Evolutionary conservation across 2,329 filamentous ascomycete genomes (phyloP), one percentile per base, ranked within the genome.

Genomic region (Stachybotrys chartarum): DNA sequence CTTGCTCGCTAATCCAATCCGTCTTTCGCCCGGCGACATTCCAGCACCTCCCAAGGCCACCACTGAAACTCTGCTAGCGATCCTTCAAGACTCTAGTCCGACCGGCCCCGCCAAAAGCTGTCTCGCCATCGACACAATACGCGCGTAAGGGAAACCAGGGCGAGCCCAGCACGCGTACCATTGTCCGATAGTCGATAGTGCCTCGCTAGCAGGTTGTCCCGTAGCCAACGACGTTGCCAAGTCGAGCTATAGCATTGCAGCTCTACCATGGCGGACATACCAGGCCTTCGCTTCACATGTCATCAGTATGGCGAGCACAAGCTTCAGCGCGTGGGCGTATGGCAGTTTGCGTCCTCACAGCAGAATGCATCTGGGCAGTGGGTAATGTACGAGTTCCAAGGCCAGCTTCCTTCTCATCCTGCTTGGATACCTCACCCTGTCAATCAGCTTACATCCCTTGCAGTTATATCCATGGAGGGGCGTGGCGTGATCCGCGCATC

Each of bases 381-480:
- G 72, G 57, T 74, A 49, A 61, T 75, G 72, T 75, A 61, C 5
- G 35, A 42, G 14, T 42, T 14, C 24, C 35, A 57, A 68, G 31
- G 8, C 11, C 61, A 42, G 46, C n/a, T 16, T 16, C 24, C 17
- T 30, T 16, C 18, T 54, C 46, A 17, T 51, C 48, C 53, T 57
- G 47, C 54, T 52, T 39, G 32, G 44, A 49, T 45, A 51, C 42
- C 54, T 12, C 45, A 47, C 17, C 45, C 45, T 47, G 10, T 10
- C 8, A 10, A 4, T 17, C 45, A n/a, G 54, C 57, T 64, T 47
- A 61, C 57, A 51, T 45, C 8, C 44, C 16, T n/a, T 53, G 48
- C 56, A 74, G 76, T 57, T 85, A 77, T 67, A 76, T 86, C 63
- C 83, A 86, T 64, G 83, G 83, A 60, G 83, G 83, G 58, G 83